A percentile compares a stretch with the other conserved stretches of the same genome.
These are phyloP conservation scores for Ananas comosus DNA, from an alignment of 176 grass and related monocot genomes.

Conservation along the genomic window DNA sequence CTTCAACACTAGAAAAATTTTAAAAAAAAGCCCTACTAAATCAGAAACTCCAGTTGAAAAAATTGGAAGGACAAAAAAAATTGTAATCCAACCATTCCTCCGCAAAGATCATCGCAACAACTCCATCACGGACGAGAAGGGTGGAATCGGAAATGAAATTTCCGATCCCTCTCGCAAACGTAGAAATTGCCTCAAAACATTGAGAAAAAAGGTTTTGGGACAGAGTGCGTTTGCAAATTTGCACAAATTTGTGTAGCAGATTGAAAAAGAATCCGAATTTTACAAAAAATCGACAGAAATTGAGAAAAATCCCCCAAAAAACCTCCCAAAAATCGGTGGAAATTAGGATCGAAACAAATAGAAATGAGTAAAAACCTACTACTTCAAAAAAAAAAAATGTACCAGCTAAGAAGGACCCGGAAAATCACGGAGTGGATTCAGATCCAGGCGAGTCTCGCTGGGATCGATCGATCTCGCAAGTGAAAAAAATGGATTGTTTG, in stretches of 20 bases:
- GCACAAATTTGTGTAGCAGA: background rate
- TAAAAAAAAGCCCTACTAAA: no score
- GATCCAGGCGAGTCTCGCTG: slow-evolving; percentile 68
- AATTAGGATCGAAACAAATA: background rate
- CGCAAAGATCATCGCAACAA: slow-evolving; percentile 24
- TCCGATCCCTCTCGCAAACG: slow-evolving; percentile 45
- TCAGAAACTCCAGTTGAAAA: no score
- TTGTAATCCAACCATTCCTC: background rate
- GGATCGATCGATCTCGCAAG: slow-evolving; percentile 39
- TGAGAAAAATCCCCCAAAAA: no score
- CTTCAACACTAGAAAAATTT: no score
- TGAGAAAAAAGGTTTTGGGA: slow-evolving; percentile 27
- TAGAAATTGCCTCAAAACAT: slow-evolving; percentile 89
- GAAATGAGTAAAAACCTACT: background rate
- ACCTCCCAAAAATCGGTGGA: background rate
- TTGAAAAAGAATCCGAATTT: background rate
- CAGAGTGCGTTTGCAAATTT: slow-evolving; percentile 61
- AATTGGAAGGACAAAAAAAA: background rate
- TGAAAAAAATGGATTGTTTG: slow-evolving; percentile 30
- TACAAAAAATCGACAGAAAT: background rate
- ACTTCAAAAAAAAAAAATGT: slow-evolving; percentile 3
- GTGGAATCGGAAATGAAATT: background rate
- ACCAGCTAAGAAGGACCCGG: slow-evolving; percentile 47
- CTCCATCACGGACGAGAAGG: slow-evolving; percentile 11
- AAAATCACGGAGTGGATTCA: slow-evolving; percentile 46